Evolutionary conservation across 2,329 filamentous ascomycete genomes (phyloP).

Genomic region (Exophiala dermatitidis): DNA sequence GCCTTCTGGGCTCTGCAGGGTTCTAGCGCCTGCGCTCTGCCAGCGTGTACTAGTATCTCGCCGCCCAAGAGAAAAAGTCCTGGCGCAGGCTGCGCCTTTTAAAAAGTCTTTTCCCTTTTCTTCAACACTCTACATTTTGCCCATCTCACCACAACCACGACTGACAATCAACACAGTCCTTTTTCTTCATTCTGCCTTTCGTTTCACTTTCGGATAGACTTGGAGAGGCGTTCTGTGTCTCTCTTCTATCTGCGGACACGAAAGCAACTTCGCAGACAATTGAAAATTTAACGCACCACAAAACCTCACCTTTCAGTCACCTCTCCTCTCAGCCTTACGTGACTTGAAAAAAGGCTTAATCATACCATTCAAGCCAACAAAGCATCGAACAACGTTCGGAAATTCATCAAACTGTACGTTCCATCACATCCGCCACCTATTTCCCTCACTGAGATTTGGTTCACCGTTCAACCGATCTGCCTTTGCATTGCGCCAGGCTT

Average conservation of each 20-base stretch:
- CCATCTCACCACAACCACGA: slow-evolving; percentile 12
- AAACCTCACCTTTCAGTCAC: slow-evolving; percentile 5
- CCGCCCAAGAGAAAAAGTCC: slow-evolving; percentile 14
- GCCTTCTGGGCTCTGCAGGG: background rate
- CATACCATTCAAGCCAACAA: background rate
- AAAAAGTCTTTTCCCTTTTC: slow-evolving; percentile 14
- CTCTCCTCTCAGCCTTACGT: slow-evolving; percentile 17
- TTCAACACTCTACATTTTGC: slow-evolving; percentile 12
- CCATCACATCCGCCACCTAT: background rate
- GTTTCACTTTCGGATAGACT: slow-evolving; percentile 28
- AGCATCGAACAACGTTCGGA: background rate
- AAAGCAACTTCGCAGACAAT: slow-evolving; percentile 15
- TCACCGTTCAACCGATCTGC: background rate
- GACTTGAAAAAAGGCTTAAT: slow-evolving; percentile 2
- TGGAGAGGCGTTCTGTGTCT: slow-evolving; percentile 28
- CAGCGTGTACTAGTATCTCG: background rate
- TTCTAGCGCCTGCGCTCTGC: slow-evolving; percentile 1
- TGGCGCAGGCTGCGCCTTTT: slow-evolving; percentile 16
- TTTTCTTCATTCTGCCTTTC: slow-evolving; percentile 25
- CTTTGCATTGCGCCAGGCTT: background rate
- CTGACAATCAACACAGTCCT: slow-evolving; percentile 15
- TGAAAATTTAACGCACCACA: slow-evolving; percentile 1
- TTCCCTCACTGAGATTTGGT: background rate
- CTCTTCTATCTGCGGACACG: slow-evolving; percentile 27
- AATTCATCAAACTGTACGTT: slow-evolving; percentile 6